Evolutionary conservation across 352 stramenopile genomes (phyloP).

Genomic region (Bremia lactucae): DNA sequence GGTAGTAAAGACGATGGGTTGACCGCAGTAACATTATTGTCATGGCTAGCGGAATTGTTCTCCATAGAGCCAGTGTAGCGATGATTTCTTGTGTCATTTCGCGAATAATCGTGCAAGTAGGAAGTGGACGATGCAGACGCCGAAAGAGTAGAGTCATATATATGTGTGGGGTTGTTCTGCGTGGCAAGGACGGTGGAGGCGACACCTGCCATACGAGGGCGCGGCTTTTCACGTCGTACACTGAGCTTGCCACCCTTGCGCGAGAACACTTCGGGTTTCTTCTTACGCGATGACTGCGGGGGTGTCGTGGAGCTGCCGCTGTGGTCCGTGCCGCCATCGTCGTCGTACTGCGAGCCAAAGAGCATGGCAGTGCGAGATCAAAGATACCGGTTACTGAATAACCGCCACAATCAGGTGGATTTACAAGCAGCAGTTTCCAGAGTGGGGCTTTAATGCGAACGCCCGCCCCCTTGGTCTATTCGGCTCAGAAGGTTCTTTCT

Average conservation of each 20-base stretch:
- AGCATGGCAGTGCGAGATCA: slow-evolving; percentile 20
- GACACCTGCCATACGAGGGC: slow-evolving; percentile 12
- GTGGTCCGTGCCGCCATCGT: slow-evolving; percentile 27
- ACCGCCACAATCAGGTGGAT: slow-evolving; percentile 3
- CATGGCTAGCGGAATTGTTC: neutral
- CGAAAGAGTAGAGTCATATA: slow-evolving; percentile 28
- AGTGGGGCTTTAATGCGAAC: slow-evolving; percentile 4
- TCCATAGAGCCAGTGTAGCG: slow-evolving; percentile 3
- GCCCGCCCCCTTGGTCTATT: slow-evolving; percentile 1
- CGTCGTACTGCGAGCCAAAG: slow-evolving; percentile 43
- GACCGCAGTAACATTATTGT: neutral
- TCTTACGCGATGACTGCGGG: slow-evolving; percentile 25
- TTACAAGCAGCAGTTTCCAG: slow-evolving; percentile 2
- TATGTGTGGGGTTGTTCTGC: slow-evolving; percentile 17
- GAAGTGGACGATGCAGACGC: slow-evolving; percentile 21
- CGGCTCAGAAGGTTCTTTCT: slow-evolving; percentile 9
- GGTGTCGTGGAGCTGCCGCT: slow-evolving; percentile 27
- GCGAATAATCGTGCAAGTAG: slow-evolving; percentile 11
- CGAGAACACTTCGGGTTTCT: slow-evolving; percentile 10
- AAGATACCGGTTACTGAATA: slow-evolving; percentile 3
- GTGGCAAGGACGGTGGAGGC: slow-evolving; percentile 11
- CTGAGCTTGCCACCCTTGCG: slow-evolving; percentile 9
- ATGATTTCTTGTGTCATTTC: slow-evolving; percentile 14
- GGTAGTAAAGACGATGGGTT: slow-evolving; percentile 5
- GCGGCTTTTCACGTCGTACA: slow-evolving; percentile 6